Evolutionary conservation across 495 filamentous ascomycete species (phyloP).

Genomic region (Astrocystis sublimbata): DNA sequence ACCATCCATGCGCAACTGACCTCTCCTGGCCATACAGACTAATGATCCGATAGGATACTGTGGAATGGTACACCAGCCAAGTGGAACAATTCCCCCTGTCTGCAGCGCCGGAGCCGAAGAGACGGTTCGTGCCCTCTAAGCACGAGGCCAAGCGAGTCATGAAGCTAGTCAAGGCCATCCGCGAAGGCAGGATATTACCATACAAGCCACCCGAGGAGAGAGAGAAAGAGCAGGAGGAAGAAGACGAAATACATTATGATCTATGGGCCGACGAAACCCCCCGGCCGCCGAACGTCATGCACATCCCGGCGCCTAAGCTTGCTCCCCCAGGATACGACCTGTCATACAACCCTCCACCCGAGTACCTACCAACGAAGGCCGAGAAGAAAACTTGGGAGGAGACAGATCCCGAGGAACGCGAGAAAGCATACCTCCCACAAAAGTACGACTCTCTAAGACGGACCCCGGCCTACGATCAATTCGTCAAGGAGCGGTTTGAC

Average conservation of each 20-base stretch:
- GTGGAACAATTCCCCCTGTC: constrained; percentile 93
- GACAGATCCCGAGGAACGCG: constrained; percentile 83
- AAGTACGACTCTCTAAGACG: constrained; percentile 80
- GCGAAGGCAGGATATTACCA: constrained; percentile 89
- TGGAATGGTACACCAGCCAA: constrained; percentile 91
- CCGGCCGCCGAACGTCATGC: constrained; percentile 84
- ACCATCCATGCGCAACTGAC: not conserved
- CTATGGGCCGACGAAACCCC: constrained; percentile 91
- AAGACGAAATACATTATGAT: constrained; percentile 74
- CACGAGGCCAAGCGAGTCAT: constrained; percentile 95
- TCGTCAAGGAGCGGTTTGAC: constrained; percentile 95
- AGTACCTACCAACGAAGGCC: constrained; percentile 83
- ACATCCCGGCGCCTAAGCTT: constrained; percentile 93
- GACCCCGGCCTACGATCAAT: constrained; percentile 87
- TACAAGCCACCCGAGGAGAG: constrained; percentile 80
- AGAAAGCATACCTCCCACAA: constrained; percentile 82
- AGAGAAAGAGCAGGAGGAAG: constrained; percentile 66
- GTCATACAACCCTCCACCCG: constrained; percentile 93
- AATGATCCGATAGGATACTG: constrained; percentile 58
- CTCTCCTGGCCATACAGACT: not conserved
- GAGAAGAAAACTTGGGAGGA: constrained; percentile 90
- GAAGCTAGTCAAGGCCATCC: constrained; percentile 96
- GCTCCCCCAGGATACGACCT: constrained; percentile 92
- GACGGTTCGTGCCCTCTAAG: constrained; percentile 95
- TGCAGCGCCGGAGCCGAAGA: constrained; percentile 91